A percentile compares a stretch with the other conserved stretches of the same genome.
phyloP scores from a whole-genome alignment of 805 yeast genomes.

The Lipomyces orientalis region DNA sequence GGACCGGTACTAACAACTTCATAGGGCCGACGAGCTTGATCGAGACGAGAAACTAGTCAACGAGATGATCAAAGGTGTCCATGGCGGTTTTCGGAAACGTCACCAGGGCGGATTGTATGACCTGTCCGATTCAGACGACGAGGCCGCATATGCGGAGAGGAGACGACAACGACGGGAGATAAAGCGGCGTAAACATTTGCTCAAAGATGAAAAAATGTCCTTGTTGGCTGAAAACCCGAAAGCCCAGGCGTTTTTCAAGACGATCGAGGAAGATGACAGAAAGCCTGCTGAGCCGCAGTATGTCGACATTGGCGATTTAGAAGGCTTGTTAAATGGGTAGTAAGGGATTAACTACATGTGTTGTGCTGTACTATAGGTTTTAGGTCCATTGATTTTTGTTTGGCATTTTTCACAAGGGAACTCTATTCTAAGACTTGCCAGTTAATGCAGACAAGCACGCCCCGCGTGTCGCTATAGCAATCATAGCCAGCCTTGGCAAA shows the following conservation, averaged over 20 bases:
- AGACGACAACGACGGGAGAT: slow-evolving; percentile 46
- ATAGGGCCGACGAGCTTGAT: slow-evolving; percentile 51
- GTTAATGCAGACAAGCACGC: slow-evolving; percentile 20
- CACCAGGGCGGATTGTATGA: slow-evolving; percentile 64
- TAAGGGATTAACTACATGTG: too few species aligned
- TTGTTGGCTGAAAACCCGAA: slow-evolving; percentile 57
- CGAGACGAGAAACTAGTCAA: slow-evolving; percentile 68
- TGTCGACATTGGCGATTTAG: slow-evolving; percentile 26
- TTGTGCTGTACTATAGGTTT: not conserved
- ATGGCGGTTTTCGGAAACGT: slow-evolving; percentile 67
- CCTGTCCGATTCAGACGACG: slow-evolving; percentile 74
- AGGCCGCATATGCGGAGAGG: slow-evolving; percentile 55
- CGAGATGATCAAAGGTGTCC: slow-evolving; percentile 61
- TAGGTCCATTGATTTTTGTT: not conserved
- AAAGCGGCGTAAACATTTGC: slow-evolving; percentile 56
- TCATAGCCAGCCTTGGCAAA: slow-evolving; percentile 13
- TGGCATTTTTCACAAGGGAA: not conserved
- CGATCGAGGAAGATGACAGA: slow-evolving; percentile 57
- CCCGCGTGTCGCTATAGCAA: not conserved
- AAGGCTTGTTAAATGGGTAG: slow-evolving; percentile 20
- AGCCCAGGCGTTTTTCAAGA: slow-evolving; percentile 69
- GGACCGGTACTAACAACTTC: not conserved
- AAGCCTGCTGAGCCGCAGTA: slow-evolving; percentile 18
- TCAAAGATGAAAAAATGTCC: slow-evolving; percentile 49
- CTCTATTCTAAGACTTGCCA: slow-evolving; percentile 18